These are phyloP conservation scores for Paraphaeosphaeria sporulosa DNA, from an alignment of 2,329 filamentous ascomycete species.

Conservation along the genomic window DNA sequence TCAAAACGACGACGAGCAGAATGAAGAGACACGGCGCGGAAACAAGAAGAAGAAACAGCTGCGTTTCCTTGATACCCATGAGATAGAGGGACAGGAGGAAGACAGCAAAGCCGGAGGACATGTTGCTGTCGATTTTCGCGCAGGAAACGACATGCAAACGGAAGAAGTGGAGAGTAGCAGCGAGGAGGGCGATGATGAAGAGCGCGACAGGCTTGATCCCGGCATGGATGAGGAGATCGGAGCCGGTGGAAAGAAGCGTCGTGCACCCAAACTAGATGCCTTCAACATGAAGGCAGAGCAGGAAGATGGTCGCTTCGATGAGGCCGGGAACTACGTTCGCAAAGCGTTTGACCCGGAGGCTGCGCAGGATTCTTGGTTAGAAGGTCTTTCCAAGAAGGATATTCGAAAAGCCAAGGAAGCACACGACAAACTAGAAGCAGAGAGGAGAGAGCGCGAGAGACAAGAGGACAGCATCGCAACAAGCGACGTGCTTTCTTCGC, in stretches of 20 bases:
- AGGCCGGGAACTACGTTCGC: slow-evolving; percentile 87
- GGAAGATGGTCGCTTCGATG: slow-evolving; percentile 92
- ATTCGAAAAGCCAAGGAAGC: slow-evolving; percentile 88
- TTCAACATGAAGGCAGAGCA: slow-evolving; percentile 94
- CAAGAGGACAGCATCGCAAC: slow-evolving; percentile 78
- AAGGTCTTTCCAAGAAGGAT: slow-evolving; percentile 91
- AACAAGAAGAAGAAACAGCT: slow-evolving; percentile 69
- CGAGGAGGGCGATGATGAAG: slow-evolving; percentile 68
- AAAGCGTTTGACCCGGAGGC: slow-evolving; percentile 90
- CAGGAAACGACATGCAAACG: slow-evolving; percentile 46
- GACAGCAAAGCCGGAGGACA: slow-evolving; percentile 77
- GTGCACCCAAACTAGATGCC: slow-evolving; percentile 92
- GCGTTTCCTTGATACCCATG: slow-evolving; percentile 65
- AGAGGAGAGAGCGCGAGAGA: slow-evolving; percentile 73
- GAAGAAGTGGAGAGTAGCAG: slow-evolving; percentile 69
- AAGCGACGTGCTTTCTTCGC: slow-evolving; percentile 73
- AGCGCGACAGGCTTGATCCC: slow-evolving; percentile 69
- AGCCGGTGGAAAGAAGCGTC: slow-evolving; percentile 86
- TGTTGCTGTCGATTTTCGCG: slow-evolving; percentile 66
- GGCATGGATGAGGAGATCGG: slow-evolving; percentile 89
- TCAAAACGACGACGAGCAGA: slow-evolving; percentile 63
- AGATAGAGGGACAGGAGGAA: slow-evolving; percentile 82
- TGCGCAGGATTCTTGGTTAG: slow-evolving; percentile 89
- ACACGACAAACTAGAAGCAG: slow-evolving; percentile 82
- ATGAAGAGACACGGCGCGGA: slow-evolving; percentile 59